Evolutionary conservation across 352 stramenopile species (phyloP).

Genomic region (Phytophthora palmivora): DNA sequence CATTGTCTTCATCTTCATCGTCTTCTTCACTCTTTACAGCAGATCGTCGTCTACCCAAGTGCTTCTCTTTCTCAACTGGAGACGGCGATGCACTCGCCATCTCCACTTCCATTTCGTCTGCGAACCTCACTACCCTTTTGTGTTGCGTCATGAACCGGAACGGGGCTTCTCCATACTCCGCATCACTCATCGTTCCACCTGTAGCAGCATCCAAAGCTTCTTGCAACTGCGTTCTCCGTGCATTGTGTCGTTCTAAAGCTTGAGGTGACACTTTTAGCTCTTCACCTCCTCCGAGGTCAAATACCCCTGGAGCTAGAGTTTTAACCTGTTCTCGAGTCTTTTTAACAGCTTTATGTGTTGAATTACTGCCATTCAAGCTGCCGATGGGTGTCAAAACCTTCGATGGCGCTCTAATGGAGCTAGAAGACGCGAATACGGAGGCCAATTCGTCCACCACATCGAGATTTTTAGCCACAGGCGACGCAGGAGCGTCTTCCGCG

Average conservation of each 20-base stretch:
- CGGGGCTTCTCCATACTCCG: conserved; percentile 40
- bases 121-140: conserved; percentile 16
- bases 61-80: conserved; percentile 31
- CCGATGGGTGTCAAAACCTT: conserved; percentile 44
- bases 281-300: conserved; percentile 32
- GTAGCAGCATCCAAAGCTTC: conserved; percentile 50
- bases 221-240: conserved; percentile 50
- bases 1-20: conserved; percentile 18
- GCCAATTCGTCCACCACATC: conserved; percentile 40
- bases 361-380: conserved; percentile 17
- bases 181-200: conserved; percentile 2
- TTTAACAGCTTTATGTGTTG: not conserved
- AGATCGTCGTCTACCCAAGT: conserved; percentile 15
- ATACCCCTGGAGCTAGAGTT: conserved; percentile 22
- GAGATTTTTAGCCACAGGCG: conserved; percentile 4
- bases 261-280: conserved; percentile 48
- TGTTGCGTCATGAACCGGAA: conserved; percentile 48
- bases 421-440: conserved; percentile 32
- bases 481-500: conserved; percentile 27
- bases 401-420: conserved; percentile 18
- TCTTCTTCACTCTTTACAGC: conserved; percentile 10
- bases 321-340: conserved; percentile 1
- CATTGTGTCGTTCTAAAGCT: conserved; percentile 44
- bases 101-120: conserved; percentile 27
- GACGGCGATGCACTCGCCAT: conserved; percentile 22